A percentile compares a stretch with the other conserved stretches of the same genome.
Evolutionary conservation across 345 rosid species (phyloP).

Genomic region (Cardiospermum halicacabum): DNA sequence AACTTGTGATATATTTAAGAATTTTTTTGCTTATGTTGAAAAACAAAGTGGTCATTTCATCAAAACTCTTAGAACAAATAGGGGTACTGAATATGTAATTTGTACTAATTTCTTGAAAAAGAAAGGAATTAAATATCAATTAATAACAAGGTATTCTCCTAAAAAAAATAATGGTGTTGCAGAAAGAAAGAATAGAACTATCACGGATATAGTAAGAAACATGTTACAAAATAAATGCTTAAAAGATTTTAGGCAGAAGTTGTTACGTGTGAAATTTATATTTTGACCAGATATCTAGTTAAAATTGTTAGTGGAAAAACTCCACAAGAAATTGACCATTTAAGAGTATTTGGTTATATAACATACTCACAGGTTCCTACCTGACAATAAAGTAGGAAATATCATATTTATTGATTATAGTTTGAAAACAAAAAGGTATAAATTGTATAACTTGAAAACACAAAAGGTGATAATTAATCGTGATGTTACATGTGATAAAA

Average conservation of each 20-base stretch:
- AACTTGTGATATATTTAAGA: not conserved
- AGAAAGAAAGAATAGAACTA: conserved; percentile 2
- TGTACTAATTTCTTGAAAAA: too few relatives aligned
- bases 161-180: conserved; percentile 15
- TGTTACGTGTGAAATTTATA: not conserved
- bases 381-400: too few relatives aligned
- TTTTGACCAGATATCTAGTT: conserved; percentile 7
- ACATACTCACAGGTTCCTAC: conserved; percentile 7
- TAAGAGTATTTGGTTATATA: conserved; percentile 7
- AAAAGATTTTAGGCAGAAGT: conserved; percentile 7
- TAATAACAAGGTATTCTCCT: too few relatives aligned
- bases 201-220: conserved; percentile 7
- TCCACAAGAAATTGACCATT: not conserved
- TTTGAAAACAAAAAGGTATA: not conserved
- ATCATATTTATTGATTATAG: conserved; percentile 2
- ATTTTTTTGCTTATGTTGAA: not conserved
- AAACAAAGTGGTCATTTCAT: not conserved
- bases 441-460: not conserved
- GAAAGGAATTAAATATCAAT: too few relatives aligned
- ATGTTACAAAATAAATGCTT: conserved; percentile 8
- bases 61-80: conserved; percentile 4
- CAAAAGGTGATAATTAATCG: not conserved
- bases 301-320: not conserved
- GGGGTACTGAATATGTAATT: not conserved
- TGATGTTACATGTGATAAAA: not conserved